Evolutionary conservation across 257 asterid species (phyloP), one percentile per base, ranked within the genome.

Genomic region (Lithospermum erythrorhizon): DNA sequence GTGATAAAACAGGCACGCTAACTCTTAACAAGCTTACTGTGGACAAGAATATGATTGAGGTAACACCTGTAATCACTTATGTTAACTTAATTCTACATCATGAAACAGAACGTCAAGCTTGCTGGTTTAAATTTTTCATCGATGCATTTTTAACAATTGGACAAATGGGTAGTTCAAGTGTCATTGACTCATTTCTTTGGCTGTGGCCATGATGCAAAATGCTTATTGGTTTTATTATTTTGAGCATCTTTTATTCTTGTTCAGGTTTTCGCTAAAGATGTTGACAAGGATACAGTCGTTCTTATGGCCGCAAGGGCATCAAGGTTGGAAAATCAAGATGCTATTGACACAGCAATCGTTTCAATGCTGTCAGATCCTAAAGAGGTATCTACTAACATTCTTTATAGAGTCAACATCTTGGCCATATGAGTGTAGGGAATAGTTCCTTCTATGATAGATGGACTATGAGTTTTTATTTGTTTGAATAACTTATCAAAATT

Each of bases 311-410:
- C 82, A 37, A 66, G 81, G 61, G 78, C 81, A 51, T 69, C 81
- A 15, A 71, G 81, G 65, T 9, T 70, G n/a, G 81, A 76, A 62
- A 76, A 76, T 60, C 81, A 72, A 66, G 81, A 76, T 69, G 78
- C 81, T 35, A 76, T 76, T 45, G 81, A 76, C 62, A 41, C 69
- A 37, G 72, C 76, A 56, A 76, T 76, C 49, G 81, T 72, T 18
- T 75, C 78, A 61, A 76, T 72, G 75, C 62, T 76, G 55, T 65
- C 76, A 5, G 78, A 72, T 57, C 76, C 81, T 49, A 76, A 69
- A 58, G 78, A 76, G 81, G 81, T 76, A 61, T 19, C 52, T 54
- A 21, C 11, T 30, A 15, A 17, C 14, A 35, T 35, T 35, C 45
- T 8, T 35, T 6, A 35, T 1, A 30, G 37, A 35, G 9, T 35